Conservation (phyloP, 495 filamentous ascomycete species). For the Neurospora sp. region DNA sequence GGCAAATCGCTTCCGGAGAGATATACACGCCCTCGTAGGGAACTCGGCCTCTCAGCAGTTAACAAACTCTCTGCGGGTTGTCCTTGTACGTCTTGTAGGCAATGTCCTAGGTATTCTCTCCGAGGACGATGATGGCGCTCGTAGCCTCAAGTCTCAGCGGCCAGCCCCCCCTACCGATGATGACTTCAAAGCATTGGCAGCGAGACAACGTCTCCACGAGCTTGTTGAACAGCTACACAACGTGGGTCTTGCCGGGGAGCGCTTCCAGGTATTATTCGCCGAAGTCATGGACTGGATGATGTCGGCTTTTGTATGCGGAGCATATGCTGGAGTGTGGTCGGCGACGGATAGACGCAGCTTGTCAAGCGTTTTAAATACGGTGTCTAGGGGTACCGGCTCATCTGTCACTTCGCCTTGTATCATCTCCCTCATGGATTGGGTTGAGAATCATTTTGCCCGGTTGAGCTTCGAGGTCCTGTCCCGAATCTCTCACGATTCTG, state of each 20-base stretch:
- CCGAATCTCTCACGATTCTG: slow-evolving; percentile 21
- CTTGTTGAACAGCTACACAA: slow-evolving; percentile 53
- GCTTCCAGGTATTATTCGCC: slow-evolving; percentile 67
- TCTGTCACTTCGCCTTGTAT: slow-evolving; percentile 45
- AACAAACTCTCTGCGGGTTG: slow-evolving; percentile 39
- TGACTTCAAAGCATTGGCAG: slow-evolving; percentile 23
- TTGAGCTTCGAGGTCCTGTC: slow-evolving; percentile 53
- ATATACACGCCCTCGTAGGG: slow-evolving; percentile 56
- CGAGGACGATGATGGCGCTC: slow-evolving; percentile 6
- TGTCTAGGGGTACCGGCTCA: slow-evolving; percentile 14
- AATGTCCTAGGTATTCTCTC: slow-evolving; percentile 46
- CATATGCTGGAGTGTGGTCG: slow-evolving; percentile 51
- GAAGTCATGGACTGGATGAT: slow-evolving; percentile 62
- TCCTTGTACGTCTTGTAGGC: slow-evolving; percentile 43
- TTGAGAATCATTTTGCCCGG: slow-evolving; percentile 59
- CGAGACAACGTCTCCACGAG: slow-evolving; percentile 44
- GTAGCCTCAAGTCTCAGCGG: slow-evolving; percentile 6
- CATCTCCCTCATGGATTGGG: slow-evolving; percentile 53
- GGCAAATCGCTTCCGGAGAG: slow-evolving; percentile 43
- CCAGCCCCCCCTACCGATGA: slow-evolving; percentile 13
- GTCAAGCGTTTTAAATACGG: slow-evolving; percentile 11
- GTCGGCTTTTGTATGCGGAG: slow-evolving; percentile 51
- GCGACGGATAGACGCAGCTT: slow-evolving; percentile 3
- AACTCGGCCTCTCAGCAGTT: slow-evolving; percentile 51
- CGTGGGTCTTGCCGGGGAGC: slow-evolving; percentile 65